These are phyloP conservation scores for Boletus mariae DNA, from an alignment of 1,284 basidiomycete genomes.

Conservation along the genomic window DNA sequence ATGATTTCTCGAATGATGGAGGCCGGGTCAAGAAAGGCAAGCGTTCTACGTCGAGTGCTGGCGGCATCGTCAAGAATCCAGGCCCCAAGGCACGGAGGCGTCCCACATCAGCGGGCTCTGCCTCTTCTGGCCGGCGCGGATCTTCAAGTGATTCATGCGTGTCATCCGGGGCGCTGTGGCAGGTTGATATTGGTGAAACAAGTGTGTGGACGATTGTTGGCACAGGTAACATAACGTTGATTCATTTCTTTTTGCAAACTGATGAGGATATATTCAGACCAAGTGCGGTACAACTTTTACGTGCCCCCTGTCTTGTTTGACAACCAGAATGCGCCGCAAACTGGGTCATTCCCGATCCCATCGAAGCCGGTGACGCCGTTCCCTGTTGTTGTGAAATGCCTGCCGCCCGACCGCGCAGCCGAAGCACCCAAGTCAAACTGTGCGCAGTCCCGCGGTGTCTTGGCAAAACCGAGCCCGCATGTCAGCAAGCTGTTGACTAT, in stretches of 20 bases:
- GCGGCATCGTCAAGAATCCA: slow-evolving; percentile 57
- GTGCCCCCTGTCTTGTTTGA: slow-evolving; percentile 82
- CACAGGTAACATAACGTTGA: slow-evolving; percentile 52
- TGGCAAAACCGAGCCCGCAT: slow-evolving; percentile 70
- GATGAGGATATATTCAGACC: slow-evolving; percentile 47
- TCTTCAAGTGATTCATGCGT: slow-evolving; percentile 61
- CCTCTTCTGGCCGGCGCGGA: slow-evolving; percentile 59
- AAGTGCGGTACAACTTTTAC: slow-evolving; percentile 89
- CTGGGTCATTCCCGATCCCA: slow-evolving; percentile 69
- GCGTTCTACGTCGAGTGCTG: slow-evolving; percentile 69
- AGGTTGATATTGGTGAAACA: slow-evolving; percentile 84
- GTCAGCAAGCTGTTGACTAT: slow-evolving; percentile 76
- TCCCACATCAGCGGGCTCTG: slow-evolving; percentile 71
- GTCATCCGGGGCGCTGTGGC: slow-evolving; percentile 79
- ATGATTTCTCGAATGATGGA: slow-evolving; percentile 77
- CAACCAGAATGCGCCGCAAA: slow-evolving; percentile 62
- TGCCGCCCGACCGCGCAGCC: slow-evolving; percentile 77
- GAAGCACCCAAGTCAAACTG: slow-evolving; percentile 69
- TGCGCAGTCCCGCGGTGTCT: slow-evolving; percentile 56
- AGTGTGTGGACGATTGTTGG: slow-evolving; percentile 94
- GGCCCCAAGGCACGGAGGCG: slow-evolving; percentile 62
- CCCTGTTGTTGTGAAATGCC: slow-evolving; percentile 79
- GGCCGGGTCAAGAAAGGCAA: slow-evolving; percentile 77
- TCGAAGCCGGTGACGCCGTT: slow-evolving; percentile 84
- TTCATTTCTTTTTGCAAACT: slow-evolving; percentile 6